phyloP scores from a whole-genome alignment of 331 rosid species.

The Acacia concinna region DNA sequence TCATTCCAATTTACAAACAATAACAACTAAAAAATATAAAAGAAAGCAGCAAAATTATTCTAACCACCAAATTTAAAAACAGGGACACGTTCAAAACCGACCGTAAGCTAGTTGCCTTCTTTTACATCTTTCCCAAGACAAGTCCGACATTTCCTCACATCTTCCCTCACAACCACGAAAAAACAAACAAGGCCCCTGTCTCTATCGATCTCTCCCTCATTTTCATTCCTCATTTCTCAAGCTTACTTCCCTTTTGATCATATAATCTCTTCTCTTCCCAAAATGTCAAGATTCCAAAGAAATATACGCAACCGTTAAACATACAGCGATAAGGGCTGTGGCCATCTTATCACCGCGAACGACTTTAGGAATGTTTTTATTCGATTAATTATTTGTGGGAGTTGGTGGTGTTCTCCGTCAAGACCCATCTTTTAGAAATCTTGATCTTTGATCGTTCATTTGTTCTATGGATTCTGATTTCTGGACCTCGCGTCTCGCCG shows the following conservation, averaged over 20 bases:
- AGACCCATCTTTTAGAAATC: constrained; percentile 19
- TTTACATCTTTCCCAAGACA: neutral
- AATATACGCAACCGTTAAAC: neutral
- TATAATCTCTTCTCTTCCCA: constrained; percentile 5
- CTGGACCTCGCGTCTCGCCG: constrained; percentile 94
- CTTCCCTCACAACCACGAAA: constrained; percentile 29
- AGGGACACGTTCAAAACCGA: constrained; percentile 20
- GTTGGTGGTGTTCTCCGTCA: neutral
- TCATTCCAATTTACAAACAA: too few species aligned
- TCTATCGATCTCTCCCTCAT: constrained; percentile 4
- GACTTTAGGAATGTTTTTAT: constrained; percentile 7
- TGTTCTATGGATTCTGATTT: constrained; percentile 84
- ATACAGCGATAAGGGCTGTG: neutral
- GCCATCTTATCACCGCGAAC: constrained; percentile 22
- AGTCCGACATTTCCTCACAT: constrained; percentile 35
- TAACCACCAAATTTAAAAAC: neutral
- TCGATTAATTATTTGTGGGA: neutral
- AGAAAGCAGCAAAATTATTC: neutral
- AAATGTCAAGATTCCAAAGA: constrained; percentile 41
- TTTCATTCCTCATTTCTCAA: constrained; percentile 34
- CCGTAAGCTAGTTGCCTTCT: constrained; percentile 23
- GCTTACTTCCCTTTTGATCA: neutral
- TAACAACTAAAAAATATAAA: neutral
- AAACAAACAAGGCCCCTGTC: neutral
- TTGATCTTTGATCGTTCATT: constrained; percentile 34